Evolutionary conservation across 2,329 filamentous ascomycete genomes (phyloP).

Genomic region (Trichophyton equinum): DNA sequence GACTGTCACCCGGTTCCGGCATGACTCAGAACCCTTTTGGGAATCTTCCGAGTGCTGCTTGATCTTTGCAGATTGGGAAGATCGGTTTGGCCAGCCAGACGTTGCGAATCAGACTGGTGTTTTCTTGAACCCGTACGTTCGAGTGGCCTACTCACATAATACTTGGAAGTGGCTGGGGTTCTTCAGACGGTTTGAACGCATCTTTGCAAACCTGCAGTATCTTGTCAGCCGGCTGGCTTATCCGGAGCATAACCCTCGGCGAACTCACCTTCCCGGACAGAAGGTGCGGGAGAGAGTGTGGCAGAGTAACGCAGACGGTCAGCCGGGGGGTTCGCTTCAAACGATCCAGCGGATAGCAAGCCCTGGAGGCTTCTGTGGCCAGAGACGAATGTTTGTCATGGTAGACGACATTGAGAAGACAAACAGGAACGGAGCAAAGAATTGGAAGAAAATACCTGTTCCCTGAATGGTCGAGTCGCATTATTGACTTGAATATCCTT

Average conservation of each 20-base stretch:
- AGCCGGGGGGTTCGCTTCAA: conserved; percentile 6
- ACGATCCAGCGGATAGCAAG: conserved; percentile 5
- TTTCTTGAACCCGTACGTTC: conserved; percentile 8
- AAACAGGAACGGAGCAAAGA: conserved; percentile 7
- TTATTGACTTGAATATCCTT: not conserved
- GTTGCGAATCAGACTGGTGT: conserved; percentile 4
- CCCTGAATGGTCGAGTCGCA: not conserved
- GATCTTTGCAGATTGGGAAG: conserved; percentile 9
- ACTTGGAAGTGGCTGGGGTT: conserved; percentile 9
- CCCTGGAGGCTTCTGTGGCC: conserved; percentile 9
- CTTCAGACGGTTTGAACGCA: conserved; percentile 9
- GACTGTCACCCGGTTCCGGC: not conserved
- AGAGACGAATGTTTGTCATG: conserved; percentile 12
- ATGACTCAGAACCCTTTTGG: conserved; percentile 7
- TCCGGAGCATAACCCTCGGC: conserved; percentile 11
- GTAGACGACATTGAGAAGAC: conserved; percentile 5
- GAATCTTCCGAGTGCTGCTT: conserved; percentile 11
- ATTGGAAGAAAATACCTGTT: conserved; percentile 9
- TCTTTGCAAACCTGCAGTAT: conserved; percentile 10
- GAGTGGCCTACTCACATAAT: conserved; percentile 7
- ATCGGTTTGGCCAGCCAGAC: conserved; percentile 3
- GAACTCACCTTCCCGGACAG: conserved; percentile 4
- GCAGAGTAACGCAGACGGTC: not conserved
- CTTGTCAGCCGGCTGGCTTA: conserved; percentile 10
- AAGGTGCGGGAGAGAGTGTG: conserved; percentile 5